phyloP scores from a whole-genome alignment of 225 moss, liverwort and hornwort species.

The Polytrichum formosum region DNA sequence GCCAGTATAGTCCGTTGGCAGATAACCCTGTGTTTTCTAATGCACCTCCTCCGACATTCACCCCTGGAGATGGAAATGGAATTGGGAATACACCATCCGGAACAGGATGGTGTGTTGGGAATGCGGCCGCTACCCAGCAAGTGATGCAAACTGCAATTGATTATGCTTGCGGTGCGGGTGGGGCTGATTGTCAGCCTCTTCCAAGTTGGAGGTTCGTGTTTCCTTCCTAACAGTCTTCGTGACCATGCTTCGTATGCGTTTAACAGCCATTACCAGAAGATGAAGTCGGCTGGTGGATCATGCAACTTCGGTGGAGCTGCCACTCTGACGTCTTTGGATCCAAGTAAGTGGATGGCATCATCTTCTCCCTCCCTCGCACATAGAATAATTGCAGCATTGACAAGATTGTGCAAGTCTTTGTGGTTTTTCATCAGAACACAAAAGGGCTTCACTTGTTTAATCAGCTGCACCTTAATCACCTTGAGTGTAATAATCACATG shows the following conservation, averaged over 20 bases:
- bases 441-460: no score
- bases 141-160: slow-evolving; percentile 33
- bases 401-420: no score
- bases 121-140: neutral
- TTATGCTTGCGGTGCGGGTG: slow-evolving; percentile 41
- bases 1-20: slow-evolving; percentile 29
- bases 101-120: slow-evolving; percentile 43
- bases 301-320: slow-evolving; percentile 61
- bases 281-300: slow-evolving; percentile 38
- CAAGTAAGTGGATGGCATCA: slow-evolving; percentile 41
- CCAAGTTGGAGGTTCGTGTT: slow-evolving; percentile 42
- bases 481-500: no score
- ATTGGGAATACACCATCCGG: slow-evolving; percentile 25
- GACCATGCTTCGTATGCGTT: slow-evolving; percentile 48
- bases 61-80: slow-evolving; percentile 17
- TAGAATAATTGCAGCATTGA: no score
- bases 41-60: slow-evolving; percentile 31
- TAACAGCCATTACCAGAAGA: slow-evolving; percentile 52
- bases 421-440: no score
- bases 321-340: slow-evolving; percentile 26
- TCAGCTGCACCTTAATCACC: no score
- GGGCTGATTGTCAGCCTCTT: slow-evolving; percentile 41
- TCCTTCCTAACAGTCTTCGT: slow-evolving; percentile 35
- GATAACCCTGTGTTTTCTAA: slow-evolving; percentile 34
- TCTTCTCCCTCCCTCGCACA: no score